Percentiles rank a stretch among this genome's conserved stretches.
Evolutionary conservation across 2,329 filamentous ascomycete genomes (phyloP).

Genomic region (Chrysosporium keratinophilum): DNA sequence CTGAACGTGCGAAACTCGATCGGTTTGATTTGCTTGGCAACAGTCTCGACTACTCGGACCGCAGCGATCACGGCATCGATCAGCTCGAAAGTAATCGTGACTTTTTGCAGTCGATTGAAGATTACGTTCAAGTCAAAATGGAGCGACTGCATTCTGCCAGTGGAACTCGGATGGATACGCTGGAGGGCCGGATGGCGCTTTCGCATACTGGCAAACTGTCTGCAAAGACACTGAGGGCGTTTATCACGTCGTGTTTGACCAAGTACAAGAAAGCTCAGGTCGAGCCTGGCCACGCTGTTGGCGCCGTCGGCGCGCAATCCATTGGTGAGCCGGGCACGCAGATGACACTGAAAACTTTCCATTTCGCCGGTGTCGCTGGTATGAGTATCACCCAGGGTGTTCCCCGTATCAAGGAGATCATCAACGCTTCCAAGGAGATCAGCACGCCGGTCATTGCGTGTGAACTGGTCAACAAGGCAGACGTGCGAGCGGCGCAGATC

Average conservation of each 20-base stretch:
- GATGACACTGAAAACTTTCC: constrained; percentile 99
- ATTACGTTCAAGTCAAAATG: constrained; percentile 57
- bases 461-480: constrained; percentile 62
- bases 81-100: constrained; percentile 71
- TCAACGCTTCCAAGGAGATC: constrained; percentile 91
- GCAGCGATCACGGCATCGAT: constrained; percentile 57
- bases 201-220: constrained; percentile 81
- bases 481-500: constrained; percentile 70
- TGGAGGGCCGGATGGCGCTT: constrained; percentile 28
- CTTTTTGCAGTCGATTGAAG: constrained; percentile 68
- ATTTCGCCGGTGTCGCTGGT: constrained; percentile 98
- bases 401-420: constrained; percentile 99
- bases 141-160: constrained; percentile 43
- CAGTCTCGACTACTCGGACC: constrained; percentile 58
- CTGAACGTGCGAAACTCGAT: constrained; percentile 55
- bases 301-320: constrained; percentile 90
- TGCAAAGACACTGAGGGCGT: constrained; percentile 57
- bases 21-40: constrained; percentile 53
- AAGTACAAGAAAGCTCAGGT: constrained; percentile 89
- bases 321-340: constrained; percentile 97
- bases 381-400: constrained; percentile 99
- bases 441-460: constrained; percentile 91
- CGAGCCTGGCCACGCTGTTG: constrained; percentile 90
- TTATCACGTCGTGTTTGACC: constrained; percentile 70
- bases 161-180: constrained; percentile 26